Evolutionary conservation across 495 filamentous ascomycete species (phyloP).

Genomic region (Aspergillus homomorphus): DNA sequence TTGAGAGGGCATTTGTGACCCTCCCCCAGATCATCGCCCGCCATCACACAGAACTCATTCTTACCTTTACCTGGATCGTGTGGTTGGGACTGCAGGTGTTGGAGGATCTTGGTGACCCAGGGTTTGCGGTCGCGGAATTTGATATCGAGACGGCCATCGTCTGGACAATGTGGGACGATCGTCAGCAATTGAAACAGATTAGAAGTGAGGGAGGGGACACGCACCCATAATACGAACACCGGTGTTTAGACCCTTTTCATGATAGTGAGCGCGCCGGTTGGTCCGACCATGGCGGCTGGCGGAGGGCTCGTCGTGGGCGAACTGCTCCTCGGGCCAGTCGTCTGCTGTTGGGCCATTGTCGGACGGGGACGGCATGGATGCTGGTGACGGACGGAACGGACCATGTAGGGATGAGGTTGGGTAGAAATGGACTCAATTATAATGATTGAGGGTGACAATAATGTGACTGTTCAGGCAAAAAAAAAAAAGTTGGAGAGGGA

Average conservation of each 20-base stretch:
- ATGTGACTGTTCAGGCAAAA: background rate
- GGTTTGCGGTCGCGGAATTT: constrained; percentile 65
- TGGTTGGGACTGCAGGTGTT: constrained; percentile 55
- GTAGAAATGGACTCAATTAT: background rate
- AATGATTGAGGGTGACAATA: background rate
- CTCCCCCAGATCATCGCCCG: too few species aligned
- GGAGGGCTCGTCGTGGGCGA: background rate
- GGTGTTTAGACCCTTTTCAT: constrained; percentile 17
- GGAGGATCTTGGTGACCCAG: constrained; percentile 60
- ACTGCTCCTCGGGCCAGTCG: constrained; percentile 9
- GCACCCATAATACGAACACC: constrained; percentile 23
- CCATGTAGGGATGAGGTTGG: background rate
- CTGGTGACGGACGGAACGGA: background rate
- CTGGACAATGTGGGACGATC: constrained; percentile 14
- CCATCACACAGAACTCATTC: background rate
- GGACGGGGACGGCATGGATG: constrained; percentile 2
- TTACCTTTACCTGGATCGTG: background rate
- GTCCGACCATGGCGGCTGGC: background rate
- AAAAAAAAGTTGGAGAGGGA: background rate
- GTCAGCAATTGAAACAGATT: background rate
- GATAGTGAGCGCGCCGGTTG: constrained; percentile 2
- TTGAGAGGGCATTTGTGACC: constrained; percentile 53
- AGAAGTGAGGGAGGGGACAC: background rate
- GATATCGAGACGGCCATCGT: constrained; percentile 72
- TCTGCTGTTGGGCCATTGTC: constrained; percentile 2